Conservation (phyloP, 2,329 filamentous ascomycete genomes). For the Colletotrichum sp. region DNA sequence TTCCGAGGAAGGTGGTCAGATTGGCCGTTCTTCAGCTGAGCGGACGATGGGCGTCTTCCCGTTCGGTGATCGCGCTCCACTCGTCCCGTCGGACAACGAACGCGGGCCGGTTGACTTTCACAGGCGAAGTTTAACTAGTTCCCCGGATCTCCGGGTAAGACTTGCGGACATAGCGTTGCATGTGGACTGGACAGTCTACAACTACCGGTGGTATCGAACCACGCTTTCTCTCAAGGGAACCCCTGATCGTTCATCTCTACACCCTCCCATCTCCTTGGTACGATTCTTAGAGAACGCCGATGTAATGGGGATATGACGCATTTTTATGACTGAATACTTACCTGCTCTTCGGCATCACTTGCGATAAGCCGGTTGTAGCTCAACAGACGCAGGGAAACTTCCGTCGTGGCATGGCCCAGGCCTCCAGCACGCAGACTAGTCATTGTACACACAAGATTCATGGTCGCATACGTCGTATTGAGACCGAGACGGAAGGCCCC, state of each 20-base stretch:
- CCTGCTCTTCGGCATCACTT: neutral
- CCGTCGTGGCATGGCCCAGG: neutral
- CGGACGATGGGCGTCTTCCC: neutral
- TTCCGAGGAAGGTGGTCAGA: neutral
- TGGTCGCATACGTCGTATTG: neutral
- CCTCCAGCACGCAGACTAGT: neutral
- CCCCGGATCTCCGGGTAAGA: neutral
- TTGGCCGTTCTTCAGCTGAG: neutral
- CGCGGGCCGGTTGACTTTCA: neutral
- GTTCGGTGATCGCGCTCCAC: neutral
- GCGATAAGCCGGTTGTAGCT: neutral
- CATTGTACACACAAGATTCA: neutral
- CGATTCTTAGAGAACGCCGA: neutral
- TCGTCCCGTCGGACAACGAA: neutral
- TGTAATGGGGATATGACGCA: neutral
- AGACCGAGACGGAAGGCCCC: neutral
- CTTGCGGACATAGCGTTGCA: neutral
- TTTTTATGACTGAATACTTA: neutral
- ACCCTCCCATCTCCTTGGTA: neutral
- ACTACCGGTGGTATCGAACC: neutral
- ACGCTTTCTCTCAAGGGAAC: neutral
- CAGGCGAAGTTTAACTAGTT: neutral
- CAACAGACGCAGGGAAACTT: neutral
- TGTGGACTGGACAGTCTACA: neutral
- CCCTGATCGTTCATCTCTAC: neutral